Base-by-base conservation (phyloP, 371 early-diverging fungal genomes). In the Mortierella sp. region DNA sequence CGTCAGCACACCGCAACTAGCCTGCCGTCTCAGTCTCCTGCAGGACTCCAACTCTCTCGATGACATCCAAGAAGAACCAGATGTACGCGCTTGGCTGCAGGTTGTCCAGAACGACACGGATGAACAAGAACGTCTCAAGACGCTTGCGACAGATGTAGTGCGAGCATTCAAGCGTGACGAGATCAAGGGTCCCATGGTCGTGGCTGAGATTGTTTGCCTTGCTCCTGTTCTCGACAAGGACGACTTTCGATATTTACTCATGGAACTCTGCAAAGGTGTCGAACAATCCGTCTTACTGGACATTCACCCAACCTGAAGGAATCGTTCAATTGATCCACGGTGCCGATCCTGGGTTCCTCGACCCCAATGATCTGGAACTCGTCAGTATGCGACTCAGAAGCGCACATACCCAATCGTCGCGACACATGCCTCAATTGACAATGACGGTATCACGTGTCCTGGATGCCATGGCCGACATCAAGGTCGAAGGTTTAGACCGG, bases 381-480 rank as follows among this genome's bases (percentile, higher is more conserved):
- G 47, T 61, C 31, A 31, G 61, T 1, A 45, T 13, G 2, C 40
- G 41, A 19, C 22, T 61, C 16, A 24, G 37, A 14, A 19, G 21
- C 17, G 46, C 61, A 13, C 54, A 61, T 22, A 13, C 21, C 2
- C 61, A 61, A 12, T 46, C 48, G 14, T 1, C 22, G 2, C 28
- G 51, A 4, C 54, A 54, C 21, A 4, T 28, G 1, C 37, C 24
- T 34, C 39, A 44, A 4, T 27, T 61, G 22, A 29, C 24, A 1
- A 0, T 39, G n/a, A 40, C 54, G 24, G 27, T 61, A 14, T 39
- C 54, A 10, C 25, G 25, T 7, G 27, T 54, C 10, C 24, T 53
- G 19, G 61, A 61, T 25, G 46, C 43, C 16, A 61, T 61, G 60
- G 44, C 43, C 31, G 29, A 51, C 5, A 24, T 13, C 25, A 24